A percentile compares a stretch with the other conserved stretches of the same genome.
Evolutionary conservation across 192 early-diverging fungal species (phyloP).

Genomic region (Umbelopsis isabellina): DNA sequence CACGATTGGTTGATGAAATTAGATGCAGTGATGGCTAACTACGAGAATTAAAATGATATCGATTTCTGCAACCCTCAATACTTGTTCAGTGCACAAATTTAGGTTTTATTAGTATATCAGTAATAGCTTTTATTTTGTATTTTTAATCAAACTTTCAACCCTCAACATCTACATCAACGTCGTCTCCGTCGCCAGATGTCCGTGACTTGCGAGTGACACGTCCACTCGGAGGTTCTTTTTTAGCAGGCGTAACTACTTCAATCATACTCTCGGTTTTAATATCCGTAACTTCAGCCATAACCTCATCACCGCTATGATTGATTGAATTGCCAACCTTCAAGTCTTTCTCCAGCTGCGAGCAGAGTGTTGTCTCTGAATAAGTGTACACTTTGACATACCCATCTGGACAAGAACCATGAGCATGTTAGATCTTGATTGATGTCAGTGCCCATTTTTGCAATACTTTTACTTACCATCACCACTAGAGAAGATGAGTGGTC

Average conservation of each 20-base stretch:
- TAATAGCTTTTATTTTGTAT: background rate
- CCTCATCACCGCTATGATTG: conserved; percentile 13
- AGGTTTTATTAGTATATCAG: too few species aligned
- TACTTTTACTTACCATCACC: conserved; percentile 67
- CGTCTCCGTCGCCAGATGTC: conserved; percentile 18
- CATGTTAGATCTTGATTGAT: background rate
- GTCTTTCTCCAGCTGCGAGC: background rate
- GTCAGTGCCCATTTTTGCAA: background rate
- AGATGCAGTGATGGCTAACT: conserved; percentile 46
- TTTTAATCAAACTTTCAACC: conserved; percentile 6
- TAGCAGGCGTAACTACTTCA: background rate
- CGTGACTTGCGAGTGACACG: conserved; percentile 8
- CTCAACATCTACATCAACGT: conserved; percentile 12
- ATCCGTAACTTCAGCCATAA: background rate
- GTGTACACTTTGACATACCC: conserved; percentile 69
- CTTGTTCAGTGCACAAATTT: too few species aligned
- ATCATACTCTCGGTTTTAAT: too few species aligned
- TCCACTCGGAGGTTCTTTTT: background rate
- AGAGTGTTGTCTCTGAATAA: conserved; percentile 29
- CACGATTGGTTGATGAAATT: conserved; percentile 47
- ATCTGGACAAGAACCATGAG: conserved; percentile 45
- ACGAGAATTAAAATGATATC: conserved; percentile 18
- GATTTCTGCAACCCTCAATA: background rate
- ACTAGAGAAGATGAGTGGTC: conserved; percentile 81
- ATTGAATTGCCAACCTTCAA: conserved; percentile 12